Base-by-base conservation (phyloP, 2,329 filamentous ascomycete species). In the Ascochyta fabae region DNA sequence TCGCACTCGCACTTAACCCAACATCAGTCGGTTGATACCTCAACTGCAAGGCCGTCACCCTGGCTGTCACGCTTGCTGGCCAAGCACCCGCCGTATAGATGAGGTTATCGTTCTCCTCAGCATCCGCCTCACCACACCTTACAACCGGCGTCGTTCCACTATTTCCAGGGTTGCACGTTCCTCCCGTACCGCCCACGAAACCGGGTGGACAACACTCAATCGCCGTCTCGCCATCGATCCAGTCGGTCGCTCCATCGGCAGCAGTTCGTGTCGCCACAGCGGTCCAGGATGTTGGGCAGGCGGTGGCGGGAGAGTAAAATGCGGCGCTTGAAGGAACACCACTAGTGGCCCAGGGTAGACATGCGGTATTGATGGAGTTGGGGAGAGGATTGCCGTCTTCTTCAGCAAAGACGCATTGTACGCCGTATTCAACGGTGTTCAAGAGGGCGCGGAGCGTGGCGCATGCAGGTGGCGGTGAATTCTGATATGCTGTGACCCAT, bases 371-470 rank as follows among this genome's bases (percentile, higher is more conserved):
- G 62, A 96, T 90, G 9, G 96, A 77, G 64, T 96, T 96, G 0
- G 92, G 92, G 6, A 92, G 90, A 3, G 60, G 38, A 2, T 58
- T 61, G 13, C 91, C 92, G 64, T 96, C 96, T 26, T 86, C 78
- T 63, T 86, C 87, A 52, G 87, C 82, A 67, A 96, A 96, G n/a
- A 94, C 78, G 22, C 91, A 91, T 0, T 89, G 92, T 73, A 96
- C 93, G 0, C 92, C 92, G 91, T 92, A 96, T 15, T 61, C 53
- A 6, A 65, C 48, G 9, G 40, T 50, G 40, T 53, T 56, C 31
- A 45, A 38, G 35, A 57, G 36, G 13, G 55, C 61, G 43, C 61
- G 63, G 6, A 67, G 59, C 0, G 66, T 67, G 8, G 49, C 35
- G 54, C 66, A 67, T 34, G 63, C 52, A 4, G 61, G 15, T 19